Evolutionary conservation across 1,284 basidiomycete species (phyloP).

Genomic region (Earliella scabrosa): DNA sequence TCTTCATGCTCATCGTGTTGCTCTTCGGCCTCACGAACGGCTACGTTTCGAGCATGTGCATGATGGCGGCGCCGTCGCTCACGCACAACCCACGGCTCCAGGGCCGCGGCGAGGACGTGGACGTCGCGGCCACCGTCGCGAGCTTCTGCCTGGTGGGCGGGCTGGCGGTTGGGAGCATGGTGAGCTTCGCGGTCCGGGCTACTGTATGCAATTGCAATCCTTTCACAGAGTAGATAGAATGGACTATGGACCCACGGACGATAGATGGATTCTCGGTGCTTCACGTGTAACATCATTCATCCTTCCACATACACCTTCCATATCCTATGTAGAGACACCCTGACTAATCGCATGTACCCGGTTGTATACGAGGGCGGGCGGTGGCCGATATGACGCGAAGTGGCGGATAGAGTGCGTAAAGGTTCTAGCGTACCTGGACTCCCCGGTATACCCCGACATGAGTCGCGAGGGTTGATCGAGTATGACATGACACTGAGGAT

Average conservation of each 20-base stretch:
- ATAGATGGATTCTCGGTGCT: background rate
- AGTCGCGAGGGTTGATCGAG: background rate
- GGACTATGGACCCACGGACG: background rate
- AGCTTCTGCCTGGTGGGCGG: slow-evolving; percentile 82
- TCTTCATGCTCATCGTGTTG: slow-evolving; percentile 78
- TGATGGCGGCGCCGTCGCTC: slow-evolving; percentile 75
- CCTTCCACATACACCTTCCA: background rate
- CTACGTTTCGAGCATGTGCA: slow-evolving; percentile 68
- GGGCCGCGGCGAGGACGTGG: slow-evolving; percentile 74
- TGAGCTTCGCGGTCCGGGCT: slow-evolving; percentile 78
- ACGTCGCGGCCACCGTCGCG: slow-evolving; percentile 81
- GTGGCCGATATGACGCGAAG: background rate
- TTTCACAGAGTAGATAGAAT: slow-evolving; percentile 41
- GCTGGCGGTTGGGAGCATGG: slow-evolving; percentile 72
- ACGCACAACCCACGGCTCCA: slow-evolving; percentile 72
- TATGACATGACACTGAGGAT: background rate
- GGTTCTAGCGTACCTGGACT: background rate
- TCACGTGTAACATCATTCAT: slow-evolving; percentile 1
- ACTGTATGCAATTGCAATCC: slow-evolving; percentile 74
- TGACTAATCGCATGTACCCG: background rate
- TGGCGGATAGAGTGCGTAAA: background rate
- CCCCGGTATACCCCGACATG: background rate
- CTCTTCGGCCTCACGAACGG: slow-evolving; percentile 81
- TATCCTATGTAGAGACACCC: too few species aligned
- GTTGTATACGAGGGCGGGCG: background rate